Evolutionary conservation across 495 filamentous ascomycete species (phyloP).

Genomic region (Penicillium egyptiacum): DNA sequence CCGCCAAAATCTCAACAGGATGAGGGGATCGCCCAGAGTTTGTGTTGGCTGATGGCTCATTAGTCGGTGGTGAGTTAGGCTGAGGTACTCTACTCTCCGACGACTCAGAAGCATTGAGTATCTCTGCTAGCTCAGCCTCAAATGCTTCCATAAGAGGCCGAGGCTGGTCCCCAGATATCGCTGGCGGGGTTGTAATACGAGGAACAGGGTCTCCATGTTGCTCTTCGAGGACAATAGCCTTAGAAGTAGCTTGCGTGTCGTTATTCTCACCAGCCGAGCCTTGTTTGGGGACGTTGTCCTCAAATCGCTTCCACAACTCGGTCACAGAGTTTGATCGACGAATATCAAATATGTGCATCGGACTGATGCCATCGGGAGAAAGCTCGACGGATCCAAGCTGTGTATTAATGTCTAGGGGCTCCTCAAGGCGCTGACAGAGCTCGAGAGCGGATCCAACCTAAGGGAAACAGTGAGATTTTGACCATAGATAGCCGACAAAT

Average conservation of each 20-base stretch:
- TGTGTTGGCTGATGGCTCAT: slow-evolving; percentile 16
- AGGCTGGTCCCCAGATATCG: slow-evolving; percentile 14
- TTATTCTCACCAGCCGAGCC: slow-evolving; percentile 6
- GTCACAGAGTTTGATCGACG: slow-evolving; percentile 45
- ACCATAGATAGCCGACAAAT: not conserved
- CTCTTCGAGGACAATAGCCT: slow-evolving; percentile 2
- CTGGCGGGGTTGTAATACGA: not conserved
- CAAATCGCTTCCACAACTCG: slow-evolving; percentile 44
- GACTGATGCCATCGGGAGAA: slow-evolving; percentile 18
- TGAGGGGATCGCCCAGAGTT: slow-evolving; percentile 23
- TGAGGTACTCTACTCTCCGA: slow-evolving; percentile 19
- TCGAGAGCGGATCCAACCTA: slow-evolving; percentile 54
- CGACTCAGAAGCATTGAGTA: slow-evolving; percentile 32
- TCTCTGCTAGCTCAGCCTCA: slow-evolving; percentile 52
- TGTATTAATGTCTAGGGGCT: slow-evolving; percentile 29
- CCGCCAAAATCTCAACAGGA: slow-evolving; percentile 31
- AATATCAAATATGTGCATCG: slow-evolving; percentile 51
- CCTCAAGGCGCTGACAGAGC: slow-evolving; percentile 51
- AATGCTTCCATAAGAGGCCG: slow-evolving; percentile 50
- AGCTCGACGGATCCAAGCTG: slow-evolving; percentile 12
- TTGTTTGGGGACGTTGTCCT: slow-evolving; percentile 10
- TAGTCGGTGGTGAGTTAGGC: slow-evolving; percentile 15
- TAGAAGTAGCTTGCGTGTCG: not conserved
- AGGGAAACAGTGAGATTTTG: slow-evolving; percentile 15
- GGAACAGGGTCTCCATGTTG: slow-evolving; percentile 8